Percentiles rank a stretch among this genome's conserved stretches.
phyloP scores from a whole-genome alignment of 257 asterid genomes.

The Primulina tabacum region DNA sequence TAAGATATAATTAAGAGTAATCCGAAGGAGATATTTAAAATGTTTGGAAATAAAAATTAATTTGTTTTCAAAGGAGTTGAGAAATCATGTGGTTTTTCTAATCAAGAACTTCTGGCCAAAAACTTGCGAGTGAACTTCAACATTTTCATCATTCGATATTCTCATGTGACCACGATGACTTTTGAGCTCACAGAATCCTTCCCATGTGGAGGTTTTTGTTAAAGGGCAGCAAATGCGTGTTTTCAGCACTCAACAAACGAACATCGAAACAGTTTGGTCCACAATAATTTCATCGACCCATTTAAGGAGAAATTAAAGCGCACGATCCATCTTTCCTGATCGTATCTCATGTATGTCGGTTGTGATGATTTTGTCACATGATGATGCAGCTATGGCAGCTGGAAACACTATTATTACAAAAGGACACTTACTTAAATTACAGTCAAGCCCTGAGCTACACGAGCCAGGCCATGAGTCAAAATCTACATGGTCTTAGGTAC shows the following conservation, averaged over 20 bases:
- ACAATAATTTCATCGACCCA: conserved; percentile 24
- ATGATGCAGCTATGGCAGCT: conserved; percentile 96
- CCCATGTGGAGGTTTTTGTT: conserved; percentile 47
- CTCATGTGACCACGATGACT: conserved; percentile 4
- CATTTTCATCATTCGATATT: neutral
- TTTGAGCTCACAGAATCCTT: conserved; percentile 20
- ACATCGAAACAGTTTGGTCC: conserved; percentile 30
- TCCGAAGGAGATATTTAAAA: too few species aligned
- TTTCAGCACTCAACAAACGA: conserved; percentile 54
- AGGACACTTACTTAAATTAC: conserved; percentile 92
- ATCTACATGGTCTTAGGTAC: conserved; percentile 72
- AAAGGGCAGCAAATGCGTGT: conserved; percentile 46
- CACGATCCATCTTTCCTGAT: conserved; percentile 37
- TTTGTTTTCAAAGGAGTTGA: too few species aligned
- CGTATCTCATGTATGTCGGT: conserved; percentile 30
- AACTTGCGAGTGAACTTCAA: neutral
- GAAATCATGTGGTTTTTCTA: too few species aligned
- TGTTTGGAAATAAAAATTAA: too few species aligned
- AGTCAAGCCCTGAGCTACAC: conserved; percentile 97
- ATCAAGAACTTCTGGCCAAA: too few species aligned
- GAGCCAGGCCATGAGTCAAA: conserved; percentile 96
- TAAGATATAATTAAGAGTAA: too few species aligned
- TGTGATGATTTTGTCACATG: conserved; percentile 29
- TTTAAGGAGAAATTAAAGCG: conserved; percentile 7
- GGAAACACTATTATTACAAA: conserved; percentile 90